A percentile compares a stretch with the other conserved stretches of the same genome.
Conservation (phyloP, 106 monocot species). For the Dendrobium huoshanense region DNA sequence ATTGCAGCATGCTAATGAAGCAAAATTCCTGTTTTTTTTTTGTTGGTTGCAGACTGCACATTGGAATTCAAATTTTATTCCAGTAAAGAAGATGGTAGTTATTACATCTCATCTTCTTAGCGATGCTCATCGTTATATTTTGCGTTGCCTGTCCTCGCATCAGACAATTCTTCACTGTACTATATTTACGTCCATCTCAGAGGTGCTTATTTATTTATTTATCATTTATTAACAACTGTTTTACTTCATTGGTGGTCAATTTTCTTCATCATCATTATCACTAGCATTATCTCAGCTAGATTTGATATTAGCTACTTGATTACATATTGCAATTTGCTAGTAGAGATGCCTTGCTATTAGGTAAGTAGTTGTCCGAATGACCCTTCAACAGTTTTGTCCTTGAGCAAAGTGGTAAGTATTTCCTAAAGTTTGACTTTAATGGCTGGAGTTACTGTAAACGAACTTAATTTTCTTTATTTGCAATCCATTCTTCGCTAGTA, state of each 20-base stretch:
- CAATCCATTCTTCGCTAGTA: neutral
- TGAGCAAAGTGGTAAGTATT: neutral
- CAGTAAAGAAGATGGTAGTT: slow-evolving; percentile 67
- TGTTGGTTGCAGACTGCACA: slow-evolving; percentile 40
- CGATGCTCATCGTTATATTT: slow-evolving; percentile 88
- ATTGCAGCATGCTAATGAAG: neutral
- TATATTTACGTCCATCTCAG: slow-evolving; percentile 90
- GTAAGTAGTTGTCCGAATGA: neutral
- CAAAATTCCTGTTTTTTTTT: neutral
- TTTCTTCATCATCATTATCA: neutral
- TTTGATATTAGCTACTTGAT: neutral
- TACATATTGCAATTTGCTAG: neutral
- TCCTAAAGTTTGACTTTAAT: neutral
- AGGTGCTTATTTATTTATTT: slow-evolving; percentile 38
- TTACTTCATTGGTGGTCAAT: neutral
- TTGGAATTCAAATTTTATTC: slow-evolving; percentile 51
- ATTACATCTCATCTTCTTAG: slow-evolving; percentile 84
- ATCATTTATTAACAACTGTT: neutral
- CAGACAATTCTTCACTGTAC: slow-evolving; percentile 41
- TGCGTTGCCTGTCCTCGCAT: slow-evolving; percentile 73
- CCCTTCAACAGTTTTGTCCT: neutral
- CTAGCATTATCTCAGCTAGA: neutral
- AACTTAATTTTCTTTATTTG: neutral
- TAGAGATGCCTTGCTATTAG: neutral
- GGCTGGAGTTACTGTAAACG: neutral